A percentile compares a stretch with the other conserved stretches of the same genome.
These are phyloP conservation scores for Globisporangium cederbergense DNA, from an alignment of 352 stramenopile genomes.

Conservation along the genomic window DNA sequence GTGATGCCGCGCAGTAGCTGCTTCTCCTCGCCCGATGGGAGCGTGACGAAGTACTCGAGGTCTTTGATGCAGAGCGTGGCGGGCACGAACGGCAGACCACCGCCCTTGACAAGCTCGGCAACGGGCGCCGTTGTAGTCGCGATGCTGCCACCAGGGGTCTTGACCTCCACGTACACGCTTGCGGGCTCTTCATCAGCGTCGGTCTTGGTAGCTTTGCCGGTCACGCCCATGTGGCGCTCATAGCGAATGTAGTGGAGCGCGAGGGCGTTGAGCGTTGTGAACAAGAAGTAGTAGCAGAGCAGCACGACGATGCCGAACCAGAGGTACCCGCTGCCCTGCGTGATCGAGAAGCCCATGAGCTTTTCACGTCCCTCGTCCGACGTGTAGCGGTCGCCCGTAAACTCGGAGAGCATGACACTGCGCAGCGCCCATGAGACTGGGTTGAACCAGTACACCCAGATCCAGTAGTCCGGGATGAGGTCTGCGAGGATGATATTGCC, in stretches of 20 bases:
- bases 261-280: constrained; percentile 32
- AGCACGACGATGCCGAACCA: constrained; percentile 37
- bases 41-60: no score
- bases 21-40: no score
- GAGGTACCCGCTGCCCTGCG: constrained; percentile 23
- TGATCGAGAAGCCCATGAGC: constrained; percentile 17
- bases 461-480: constrained; percentile 37
- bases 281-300: constrained; percentile 37
- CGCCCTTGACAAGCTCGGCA: no score
- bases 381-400: constrained; percentile 20
- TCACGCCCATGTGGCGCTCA: constrained; percentile 13
- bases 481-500: constrained; percentile 41
- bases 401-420: constrained; percentile 32
- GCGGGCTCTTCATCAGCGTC: no score
- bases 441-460: constrained; percentile 50
- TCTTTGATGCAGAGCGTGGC: no score
- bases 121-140: no score
- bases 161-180: no score
- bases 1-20: no score
- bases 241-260: constrained; percentile 35
- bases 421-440: constrained; percentile 37
- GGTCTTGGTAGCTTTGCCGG: no score
- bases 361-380: neutral
- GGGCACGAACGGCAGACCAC: no score
- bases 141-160: no score